Conservation (phyloP, 2,329 filamentous ascomycete genomes). For the Ceratocystis eucalypticola region DNA sequence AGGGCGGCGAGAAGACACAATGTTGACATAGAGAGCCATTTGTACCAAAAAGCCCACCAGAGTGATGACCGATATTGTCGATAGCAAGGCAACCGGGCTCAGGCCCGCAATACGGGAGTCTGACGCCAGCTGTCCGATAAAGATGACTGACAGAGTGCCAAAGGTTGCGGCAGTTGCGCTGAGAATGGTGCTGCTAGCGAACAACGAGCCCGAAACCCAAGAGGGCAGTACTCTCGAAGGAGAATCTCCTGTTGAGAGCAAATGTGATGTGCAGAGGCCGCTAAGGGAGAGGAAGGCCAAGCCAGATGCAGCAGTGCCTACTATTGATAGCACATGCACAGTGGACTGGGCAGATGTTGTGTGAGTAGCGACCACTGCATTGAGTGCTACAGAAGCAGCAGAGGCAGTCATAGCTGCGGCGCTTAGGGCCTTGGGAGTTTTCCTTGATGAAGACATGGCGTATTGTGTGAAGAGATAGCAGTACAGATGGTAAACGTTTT, state of each 20-base stretch:
- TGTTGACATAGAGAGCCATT: slow-evolving; percentile 13
- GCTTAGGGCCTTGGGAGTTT: slow-evolving; percentile 12
- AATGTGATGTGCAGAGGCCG: slow-evolving; percentile 10
- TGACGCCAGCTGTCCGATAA: slow-evolving; percentile 13
- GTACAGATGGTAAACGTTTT: background rate
- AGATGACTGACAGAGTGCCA: slow-evolving; percentile 15
- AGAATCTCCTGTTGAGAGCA: background rate
- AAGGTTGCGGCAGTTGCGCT: slow-evolving; percentile 11
- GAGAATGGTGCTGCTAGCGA: slow-evolving; percentile 15
- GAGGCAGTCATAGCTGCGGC: slow-evolving; percentile 13
- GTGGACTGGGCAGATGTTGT: slow-evolving; percentile 12
- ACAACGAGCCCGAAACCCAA: slow-evolving; percentile 4
- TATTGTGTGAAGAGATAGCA: slow-evolving; percentile 1
- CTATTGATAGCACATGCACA: slow-evolving; percentile 16
- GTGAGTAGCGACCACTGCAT: slow-evolving; percentile 11
- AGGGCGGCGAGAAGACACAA: slow-evolving; percentile 12
- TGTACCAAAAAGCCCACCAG: slow-evolving; percentile 14
- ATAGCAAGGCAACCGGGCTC: slow-evolving; percentile 12
- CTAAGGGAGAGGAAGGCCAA: slow-evolving; percentile 11
- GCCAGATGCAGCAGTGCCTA: slow-evolving; percentile 13
- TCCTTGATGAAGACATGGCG: slow-evolving; percentile 11
- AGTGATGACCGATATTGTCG: slow-evolving; percentile 13
- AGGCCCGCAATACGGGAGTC: background rate
- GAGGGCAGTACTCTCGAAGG: background rate
- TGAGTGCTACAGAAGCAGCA: slow-evolving; percentile 13